phyloP scores from a whole-genome alignment of 345 rosid species.

The Pistacia vera region DNA sequence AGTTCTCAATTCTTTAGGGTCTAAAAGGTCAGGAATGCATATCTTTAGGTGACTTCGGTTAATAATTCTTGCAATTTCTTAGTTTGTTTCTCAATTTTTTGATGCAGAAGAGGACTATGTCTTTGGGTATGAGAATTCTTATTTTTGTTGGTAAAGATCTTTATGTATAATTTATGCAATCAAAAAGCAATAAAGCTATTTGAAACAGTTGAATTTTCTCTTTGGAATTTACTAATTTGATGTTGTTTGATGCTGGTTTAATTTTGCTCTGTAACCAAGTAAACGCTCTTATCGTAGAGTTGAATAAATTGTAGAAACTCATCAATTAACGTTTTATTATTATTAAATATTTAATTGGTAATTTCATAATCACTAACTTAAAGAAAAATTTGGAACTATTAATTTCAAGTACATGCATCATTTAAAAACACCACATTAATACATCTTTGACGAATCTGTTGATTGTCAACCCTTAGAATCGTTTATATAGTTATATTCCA shows the following conservation, averaged over 20 bases:
- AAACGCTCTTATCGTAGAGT: too few relatives aligned
- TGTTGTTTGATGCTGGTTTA: neutral
- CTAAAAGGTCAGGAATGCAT: slow-evolving; percentile 14
- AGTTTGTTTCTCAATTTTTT: slow-evolving; percentile 23
- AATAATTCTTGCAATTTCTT: slow-evolving; percentile 19
- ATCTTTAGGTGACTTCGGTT: slow-evolving; percentile 8
- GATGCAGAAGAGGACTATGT: slow-evolving; percentile 10
- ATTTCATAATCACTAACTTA: too few relatives aligned
- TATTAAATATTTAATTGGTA: too few relatives aligned
- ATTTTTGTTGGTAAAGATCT: slow-evolving; percentile 24
- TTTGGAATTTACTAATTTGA: slow-evolving; percentile 4
- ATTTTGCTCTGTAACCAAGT: too few relatives aligned
- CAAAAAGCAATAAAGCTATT: slow-evolving; percentile 24
- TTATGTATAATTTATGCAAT: slow-evolving; percentile 27
- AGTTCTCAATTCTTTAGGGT: slow-evolving; percentile 4
- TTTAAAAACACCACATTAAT: too few relatives aligned
- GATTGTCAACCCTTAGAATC: too few relatives aligned
- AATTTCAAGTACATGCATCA: too few relatives aligned
- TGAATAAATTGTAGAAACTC: too few relatives aligned
- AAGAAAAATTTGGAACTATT: too few relatives aligned
- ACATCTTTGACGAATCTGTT: too few relatives aligned
- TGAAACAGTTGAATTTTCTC: slow-evolving; percentile 16
- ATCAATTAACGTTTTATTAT: too few relatives aligned
- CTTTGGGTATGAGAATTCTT: slow-evolving; percentile 29
- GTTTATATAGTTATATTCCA: too few relatives aligned